Conservation (phyloP, 305 asterid species). For the Solanum hybrid region DNA sequence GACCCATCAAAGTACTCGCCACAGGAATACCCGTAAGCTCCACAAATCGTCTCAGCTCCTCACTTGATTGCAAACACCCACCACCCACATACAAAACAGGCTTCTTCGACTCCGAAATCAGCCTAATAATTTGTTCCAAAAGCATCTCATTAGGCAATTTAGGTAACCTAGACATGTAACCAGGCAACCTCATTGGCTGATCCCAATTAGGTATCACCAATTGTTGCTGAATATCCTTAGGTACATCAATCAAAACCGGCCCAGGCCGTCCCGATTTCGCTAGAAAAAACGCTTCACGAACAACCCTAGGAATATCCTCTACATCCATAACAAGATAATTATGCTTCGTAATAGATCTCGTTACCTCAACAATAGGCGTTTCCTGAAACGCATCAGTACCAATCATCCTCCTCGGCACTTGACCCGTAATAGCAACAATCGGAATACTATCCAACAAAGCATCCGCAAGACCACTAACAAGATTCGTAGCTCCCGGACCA, state of each 20-base stretch:
- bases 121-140: slow-evolving; percentile 25
- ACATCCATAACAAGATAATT: slow-evolving; percentile 40
- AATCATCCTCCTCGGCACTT: slow-evolving; percentile 41
- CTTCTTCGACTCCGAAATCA: slow-evolving; percentile 30
- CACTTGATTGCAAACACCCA: slow-evolving; percentile 32
- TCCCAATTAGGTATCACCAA: slow-evolving; percentile 37
- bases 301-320: slow-evolving; percentile 37
- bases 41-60: slow-evolving; percentile 32
- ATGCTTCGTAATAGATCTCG: slow-evolving; percentile 38
- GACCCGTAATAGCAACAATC: slow-evolving; percentile 46
- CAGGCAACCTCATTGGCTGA: slow-evolving; percentile 27
- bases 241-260: slow-evolving; percentile 37
- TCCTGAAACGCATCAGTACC: slow-evolving; percentile 51
- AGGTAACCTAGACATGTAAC: slow-evolving; percentile 32
- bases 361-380: slow-evolving; percentile 44
- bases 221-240: slow-evolving; percentile 39
- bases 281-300: slow-evolving; percentile 34
- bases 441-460: slow-evolving; percentile 41
- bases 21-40: slow-evolving; percentile 38
- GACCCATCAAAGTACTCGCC: slow-evolving; percentile 42
- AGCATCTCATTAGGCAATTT: slow-evolving; percentile 17
- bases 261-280: slow-evolving; percentile 41
- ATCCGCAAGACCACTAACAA: slow-evolving; percentile 40
- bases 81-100: slow-evolving; percentile 44
- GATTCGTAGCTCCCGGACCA: slow-evolving; percentile 45